A percentile compares a stretch with the other conserved stretches of the same genome.
Evolutionary conservation across 2,329 filamentous ascomycete species (phyloP).

Genomic region (Aspergillus clavatus): DNA sequence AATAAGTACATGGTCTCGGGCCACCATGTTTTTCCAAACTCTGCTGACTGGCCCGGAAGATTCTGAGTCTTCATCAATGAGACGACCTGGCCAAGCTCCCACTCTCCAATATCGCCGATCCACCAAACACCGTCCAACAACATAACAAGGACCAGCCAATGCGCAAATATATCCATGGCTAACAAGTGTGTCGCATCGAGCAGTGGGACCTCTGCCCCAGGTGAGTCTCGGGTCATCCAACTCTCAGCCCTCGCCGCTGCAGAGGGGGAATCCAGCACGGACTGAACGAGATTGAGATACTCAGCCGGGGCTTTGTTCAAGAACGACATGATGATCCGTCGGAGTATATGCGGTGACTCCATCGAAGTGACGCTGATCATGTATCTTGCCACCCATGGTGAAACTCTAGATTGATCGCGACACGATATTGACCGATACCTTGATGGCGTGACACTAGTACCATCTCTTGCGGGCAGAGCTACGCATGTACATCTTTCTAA

Average conservation of each 20-base stretch:
- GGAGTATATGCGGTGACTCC: slow-evolving; percentile 27
- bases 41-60: slow-evolving; percentile 1
- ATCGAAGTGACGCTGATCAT: slow-evolving; percentile 34
- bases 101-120: slow-evolving; percentile 26
- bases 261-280: slow-evolving; percentile 19
- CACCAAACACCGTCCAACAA: slow-evolving; percentile 33
- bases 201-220: neutral
- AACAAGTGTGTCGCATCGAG: slow-evolving; percentile 12
- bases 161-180: slow-evolving; percentile 25
- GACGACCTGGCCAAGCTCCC: slow-evolving; percentile 22
- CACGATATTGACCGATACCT: neutral
- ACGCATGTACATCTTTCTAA: slow-evolving; percentile 20
- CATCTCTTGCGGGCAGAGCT: slow-evolving; percentile 11
- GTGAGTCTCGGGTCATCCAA: slow-evolving; percentile 2
- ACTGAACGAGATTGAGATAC: slow-evolving; percentile 35
- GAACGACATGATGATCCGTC: slow-evolving; percentile 40
- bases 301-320: slow-evolving; percentile 35
- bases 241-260: neutral
- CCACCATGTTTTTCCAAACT: slow-evolving; percentile 19
- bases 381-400: slow-evolving; percentile 36
- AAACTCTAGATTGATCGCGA: slow-evolving; percentile 18
- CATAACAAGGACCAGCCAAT: slow-evolving; percentile 32
- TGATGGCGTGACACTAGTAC: neutral
- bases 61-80: slow-evolving; percentile 16
- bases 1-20: slow-evolving; percentile 21